phyloP scores from a whole-genome alignment of 768 basidiomycete genomes.

The Lactarius evosmus region DNA sequence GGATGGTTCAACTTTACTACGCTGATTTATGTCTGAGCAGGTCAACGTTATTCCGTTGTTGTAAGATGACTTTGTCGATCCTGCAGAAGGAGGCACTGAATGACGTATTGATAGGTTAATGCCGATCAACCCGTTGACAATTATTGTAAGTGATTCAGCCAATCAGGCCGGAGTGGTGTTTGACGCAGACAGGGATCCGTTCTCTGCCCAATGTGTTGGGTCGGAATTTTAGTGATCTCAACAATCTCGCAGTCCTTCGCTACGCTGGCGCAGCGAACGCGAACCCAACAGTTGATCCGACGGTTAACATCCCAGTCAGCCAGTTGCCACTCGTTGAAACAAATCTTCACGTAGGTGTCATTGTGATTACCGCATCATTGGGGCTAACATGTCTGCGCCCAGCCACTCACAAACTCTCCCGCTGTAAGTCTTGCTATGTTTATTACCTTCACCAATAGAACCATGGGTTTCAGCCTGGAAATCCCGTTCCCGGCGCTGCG shows the following conservation, averaged over 20 bases:
- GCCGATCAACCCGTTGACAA: background rate
- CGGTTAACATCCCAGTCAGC: background rate
- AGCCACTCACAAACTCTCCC: background rate
- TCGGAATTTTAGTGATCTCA: background rate
- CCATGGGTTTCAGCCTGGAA: background rate
- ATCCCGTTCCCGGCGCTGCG: background rate
- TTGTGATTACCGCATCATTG: background rate
- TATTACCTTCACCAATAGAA: background rate
- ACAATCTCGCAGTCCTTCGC: constrained; percentile 25
- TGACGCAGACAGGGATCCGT: background rate
- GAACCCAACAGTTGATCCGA: constrained; percentile 13
- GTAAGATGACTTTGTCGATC: background rate
- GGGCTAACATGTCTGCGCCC: background rate
- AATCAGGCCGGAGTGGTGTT: background rate
- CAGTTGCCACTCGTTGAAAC: background rate
- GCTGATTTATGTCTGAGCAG: background rate
- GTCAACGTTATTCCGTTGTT: constrained; percentile 12
- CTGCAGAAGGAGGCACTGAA: background rate
- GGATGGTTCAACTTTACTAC: background rate
- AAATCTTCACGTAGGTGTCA: background rate
- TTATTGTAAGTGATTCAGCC: background rate
- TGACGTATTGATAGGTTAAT: background rate
- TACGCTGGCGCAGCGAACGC: constrained; percentile 16
- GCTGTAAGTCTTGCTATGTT: background rate
- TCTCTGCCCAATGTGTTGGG: background rate